phyloP scores from a whole-genome alignment of 352 stramenopile genomes.

The Globisporangium uncinulatum region DNA sequence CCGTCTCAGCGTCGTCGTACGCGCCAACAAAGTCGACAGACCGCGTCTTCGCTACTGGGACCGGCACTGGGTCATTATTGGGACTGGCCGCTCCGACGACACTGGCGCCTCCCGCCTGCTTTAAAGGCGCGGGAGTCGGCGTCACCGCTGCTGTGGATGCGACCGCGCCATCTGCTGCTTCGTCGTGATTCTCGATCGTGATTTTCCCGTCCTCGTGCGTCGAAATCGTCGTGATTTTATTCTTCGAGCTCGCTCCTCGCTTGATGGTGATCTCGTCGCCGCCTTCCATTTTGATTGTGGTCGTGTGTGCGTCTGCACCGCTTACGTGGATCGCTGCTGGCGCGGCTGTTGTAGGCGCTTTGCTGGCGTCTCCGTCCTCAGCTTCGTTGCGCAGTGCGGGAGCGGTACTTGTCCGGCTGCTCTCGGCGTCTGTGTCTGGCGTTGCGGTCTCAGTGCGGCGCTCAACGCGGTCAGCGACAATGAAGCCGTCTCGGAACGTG shows the following conservation, averaged over 20 bases:
- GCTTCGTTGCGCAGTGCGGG: not conserved
- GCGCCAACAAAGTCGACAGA: conserved; percentile 10
- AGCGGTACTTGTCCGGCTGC: not conserved
- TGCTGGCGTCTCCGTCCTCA: not conserved
- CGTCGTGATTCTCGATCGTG: conserved; percentile 51
- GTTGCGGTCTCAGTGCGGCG: conserved; percentile 31
- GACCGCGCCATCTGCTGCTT: conserved; percentile 10
- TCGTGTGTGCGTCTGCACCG: conserved; percentile 37
- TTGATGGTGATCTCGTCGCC: conserved; percentile 82
- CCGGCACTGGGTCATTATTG: too few species aligned
- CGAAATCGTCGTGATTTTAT: conserved; percentile 67
- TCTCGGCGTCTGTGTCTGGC: conserved; percentile 4
- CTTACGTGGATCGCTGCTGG: conserved; percentile 16
- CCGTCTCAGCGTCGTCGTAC: conserved; percentile 13
- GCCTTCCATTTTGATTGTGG: conserved; percentile 69
- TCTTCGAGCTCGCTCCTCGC: conserved; percentile 41
- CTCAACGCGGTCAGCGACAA: conserved; percentile 38
- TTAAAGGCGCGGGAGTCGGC: not conserved
- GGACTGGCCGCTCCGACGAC: too few species aligned
- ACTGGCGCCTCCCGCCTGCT: not conserved
- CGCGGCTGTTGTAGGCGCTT: not conserved
- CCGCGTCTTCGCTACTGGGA: conserved; percentile 4
- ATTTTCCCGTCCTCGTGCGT: conserved; percentile 67
- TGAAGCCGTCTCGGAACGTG: conserved; percentile 73
- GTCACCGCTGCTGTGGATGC: not conserved